These are phyloP conservation scores for Cladosporium sp. DNA, from an alignment of 2,329 filamentous ascomycete genomes.

Conservation along the genomic window DNA sequence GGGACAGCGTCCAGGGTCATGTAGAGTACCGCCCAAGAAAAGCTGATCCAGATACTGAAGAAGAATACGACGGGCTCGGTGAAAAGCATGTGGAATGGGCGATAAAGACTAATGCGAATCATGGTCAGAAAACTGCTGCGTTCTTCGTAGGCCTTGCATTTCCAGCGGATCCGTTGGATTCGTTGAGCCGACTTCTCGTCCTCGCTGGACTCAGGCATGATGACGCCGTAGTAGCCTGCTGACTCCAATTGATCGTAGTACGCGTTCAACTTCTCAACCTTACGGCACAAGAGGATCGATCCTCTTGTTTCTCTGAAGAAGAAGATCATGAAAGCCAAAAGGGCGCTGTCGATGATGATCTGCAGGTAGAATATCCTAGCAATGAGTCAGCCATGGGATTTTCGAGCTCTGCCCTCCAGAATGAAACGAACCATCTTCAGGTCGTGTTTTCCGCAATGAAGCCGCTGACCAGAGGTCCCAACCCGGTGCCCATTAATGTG, in stretches of 20 bases:
- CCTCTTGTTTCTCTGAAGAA: conserved; percentile 80
- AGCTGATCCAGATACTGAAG: conserved; percentile 85
- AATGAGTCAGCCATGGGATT: too few relatives aligned
- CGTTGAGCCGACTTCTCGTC: conserved; percentile 16
- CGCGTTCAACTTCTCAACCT: conserved; percentile 64
- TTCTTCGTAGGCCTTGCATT: conserved; percentile 71
- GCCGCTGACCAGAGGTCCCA: conserved; percentile 67
- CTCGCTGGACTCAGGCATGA: conserved; percentile 34
- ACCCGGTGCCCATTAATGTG: conserved; percentile 71
- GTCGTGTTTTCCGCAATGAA: conserved; percentile 60
- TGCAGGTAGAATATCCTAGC: conserved; percentile 74
- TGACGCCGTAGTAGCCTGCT: conserved; percentile 53
- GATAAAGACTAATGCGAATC: conserved; percentile 65
- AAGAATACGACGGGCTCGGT: conserved; percentile 76
- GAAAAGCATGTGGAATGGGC: conserved; percentile 71
- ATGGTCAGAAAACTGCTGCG: conserved; percentile 61
- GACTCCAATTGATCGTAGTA: conserved; percentile 72
- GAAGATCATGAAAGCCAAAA: conserved; percentile 59
- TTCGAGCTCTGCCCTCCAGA: too few relatives aligned
- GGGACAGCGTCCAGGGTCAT: conserved; percentile 76
- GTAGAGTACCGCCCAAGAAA: conserved; percentile 85
- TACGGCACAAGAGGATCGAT: conserved; percentile 69
- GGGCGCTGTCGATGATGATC: conserved; percentile 58
- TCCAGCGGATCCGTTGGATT: conserved; percentile 57
- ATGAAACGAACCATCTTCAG: conserved; percentile 61